These are phyloP conservation scores for Tuber magnatum DNA, from an alignment of 495 filamentous ascomycete species.

Conservation along the genomic window DNA sequence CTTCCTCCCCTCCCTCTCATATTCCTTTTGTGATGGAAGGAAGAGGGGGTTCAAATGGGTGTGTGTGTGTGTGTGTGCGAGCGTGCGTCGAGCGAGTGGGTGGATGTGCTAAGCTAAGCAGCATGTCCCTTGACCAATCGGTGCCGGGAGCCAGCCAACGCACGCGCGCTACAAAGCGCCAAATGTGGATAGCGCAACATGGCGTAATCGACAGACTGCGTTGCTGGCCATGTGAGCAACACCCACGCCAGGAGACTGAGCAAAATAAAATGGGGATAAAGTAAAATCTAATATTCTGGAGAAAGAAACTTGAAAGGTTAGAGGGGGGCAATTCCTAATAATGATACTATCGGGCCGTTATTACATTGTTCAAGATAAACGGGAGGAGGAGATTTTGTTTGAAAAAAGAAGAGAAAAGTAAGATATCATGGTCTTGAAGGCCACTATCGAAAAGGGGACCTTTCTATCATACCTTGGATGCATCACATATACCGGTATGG, in stretches of 20 bases:
- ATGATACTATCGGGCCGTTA: not conserved
- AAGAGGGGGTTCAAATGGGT: not conserved
- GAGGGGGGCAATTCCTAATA: not conserved
- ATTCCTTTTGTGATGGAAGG: not conserved
- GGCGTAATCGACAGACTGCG: slow-evolving; percentile 34
- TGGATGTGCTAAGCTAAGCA: not conserved
- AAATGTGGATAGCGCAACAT: slow-evolving; percentile 36
- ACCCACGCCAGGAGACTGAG: slow-evolving; percentile 7
- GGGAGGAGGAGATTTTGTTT: not conserved
- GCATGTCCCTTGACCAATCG: not conserved
- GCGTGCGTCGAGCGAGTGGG: not conserved
- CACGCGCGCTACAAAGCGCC: slow-evolving; percentile 17
- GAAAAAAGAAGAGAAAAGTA: not conserved
- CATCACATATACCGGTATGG: not conserved
- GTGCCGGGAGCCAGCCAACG: not conserved
- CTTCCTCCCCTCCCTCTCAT: not conserved
- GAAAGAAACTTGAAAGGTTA: not conserved
- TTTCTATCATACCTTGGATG: not conserved
- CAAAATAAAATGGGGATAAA: not conserved
- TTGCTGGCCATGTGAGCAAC: slow-evolving; percentile 36
- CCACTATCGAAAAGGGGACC: not conserved
- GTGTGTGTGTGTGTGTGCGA: not conserved
- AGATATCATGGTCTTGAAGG: not conserved
- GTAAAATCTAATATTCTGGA: not conserved
- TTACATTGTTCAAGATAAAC: not conserved